Percentiles rank a stretch among this genome's conserved stretches.
These are phyloP conservation scores for Barnettozyma hawaiiensis DNA, from an alignment of 1,139 yeast genomes.

Conservation along the genomic window DNA sequence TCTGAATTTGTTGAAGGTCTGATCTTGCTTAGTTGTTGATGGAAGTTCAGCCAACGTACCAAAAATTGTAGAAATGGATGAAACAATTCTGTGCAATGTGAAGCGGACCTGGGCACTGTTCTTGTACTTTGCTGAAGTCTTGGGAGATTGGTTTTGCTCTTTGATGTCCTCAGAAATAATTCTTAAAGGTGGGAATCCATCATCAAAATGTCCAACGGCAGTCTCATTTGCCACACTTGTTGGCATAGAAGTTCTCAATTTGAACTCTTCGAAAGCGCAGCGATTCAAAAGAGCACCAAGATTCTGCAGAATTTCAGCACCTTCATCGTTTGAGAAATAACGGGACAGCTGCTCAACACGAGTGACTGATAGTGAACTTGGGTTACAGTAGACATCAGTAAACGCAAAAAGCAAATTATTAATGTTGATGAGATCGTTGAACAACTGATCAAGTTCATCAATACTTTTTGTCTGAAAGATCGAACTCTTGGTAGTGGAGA, in stretches of 20 bases:
- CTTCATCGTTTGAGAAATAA: conserved; percentile 38
- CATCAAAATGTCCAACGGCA: conserved; percentile 28
- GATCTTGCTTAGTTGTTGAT: conserved; percentile 23
- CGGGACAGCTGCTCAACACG: conserved; percentile 43
- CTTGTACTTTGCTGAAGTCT: conserved; percentile 47
- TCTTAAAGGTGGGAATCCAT: conserved; percentile 32
- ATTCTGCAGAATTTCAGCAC: conserved; percentile 31
- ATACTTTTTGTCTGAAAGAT: conserved; percentile 32
- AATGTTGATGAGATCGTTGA: conserved; percentile 34
- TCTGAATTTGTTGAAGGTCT: conserved; percentile 14
- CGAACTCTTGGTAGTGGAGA: conserved; percentile 28
- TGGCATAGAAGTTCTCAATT: conserved; percentile 44
- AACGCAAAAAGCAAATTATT: conserved; percentile 40
- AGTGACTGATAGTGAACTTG: conserved; percentile 43
- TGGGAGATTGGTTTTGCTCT: conserved; percentile 32
- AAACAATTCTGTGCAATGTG: conserved; percentile 45
- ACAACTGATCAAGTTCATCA: conserved; percentile 23
- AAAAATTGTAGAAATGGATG: conserved; percentile 36
- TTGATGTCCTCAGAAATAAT: conserved; percentile 27
- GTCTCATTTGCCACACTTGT: conserved; percentile 43
- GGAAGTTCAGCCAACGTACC: conserved; percentile 24
- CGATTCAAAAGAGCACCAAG: conserved; percentile 45
- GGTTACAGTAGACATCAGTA: conserved; percentile 50
- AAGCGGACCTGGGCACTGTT: conserved; percentile 54
- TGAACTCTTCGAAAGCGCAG: conserved; percentile 51